Evolutionary conservation across 306 rosid genomes (phyloP).

Genomic region (Prosopis cineraria): DNA sequence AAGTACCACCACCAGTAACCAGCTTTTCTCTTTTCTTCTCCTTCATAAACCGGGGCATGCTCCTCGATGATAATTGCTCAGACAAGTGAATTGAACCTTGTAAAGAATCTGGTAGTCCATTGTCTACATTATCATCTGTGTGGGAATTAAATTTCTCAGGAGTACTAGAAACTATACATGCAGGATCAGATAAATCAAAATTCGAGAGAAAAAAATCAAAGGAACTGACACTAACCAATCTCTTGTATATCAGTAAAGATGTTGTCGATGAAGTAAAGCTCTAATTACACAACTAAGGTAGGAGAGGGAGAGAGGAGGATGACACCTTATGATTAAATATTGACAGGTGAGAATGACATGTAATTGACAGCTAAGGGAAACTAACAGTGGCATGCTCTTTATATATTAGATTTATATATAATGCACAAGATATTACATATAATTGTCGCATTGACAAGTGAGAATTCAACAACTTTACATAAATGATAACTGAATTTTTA

Average conservation of each 20-base stretch:
- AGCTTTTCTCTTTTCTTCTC: slow-evolving; percentile 72
- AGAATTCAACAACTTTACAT: too few relatives aligned
- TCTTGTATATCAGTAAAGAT: slow-evolving; percentile 20
- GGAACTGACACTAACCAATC: slow-evolving; percentile 19
- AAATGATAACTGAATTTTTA: too few relatives aligned
- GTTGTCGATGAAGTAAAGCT: not conserved
- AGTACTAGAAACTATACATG: slow-evolving; percentile 67
- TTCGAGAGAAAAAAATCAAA: not conserved
- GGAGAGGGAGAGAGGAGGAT: too few relatives aligned
- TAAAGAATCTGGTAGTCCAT: slow-evolving; percentile 49
- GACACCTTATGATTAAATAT: not conserved
- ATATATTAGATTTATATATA: too few relatives aligned
- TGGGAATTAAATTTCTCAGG: slow-evolving; percentile 54
- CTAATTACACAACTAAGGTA: too few relatives aligned
- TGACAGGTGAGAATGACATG: too few relatives aligned
- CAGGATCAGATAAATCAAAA: slow-evolving; percentile 33
- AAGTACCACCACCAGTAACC: slow-evolving; percentile 58
- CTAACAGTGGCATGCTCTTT: too few relatives aligned
- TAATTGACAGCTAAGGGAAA: too few relatives aligned
- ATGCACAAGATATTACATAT: too few relatives aligned
- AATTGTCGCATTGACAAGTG: too few relatives aligned
- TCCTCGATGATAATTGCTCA: slow-evolving; percentile 60
- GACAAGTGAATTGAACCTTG: slow-evolving; percentile 54
- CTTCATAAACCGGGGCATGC: slow-evolving; percentile 47
- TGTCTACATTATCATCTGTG: slow-evolving; percentile 44